Conservation (phyloP, 495 filamentous ascomycete species). For the Apodospora peruviana region DNA sequence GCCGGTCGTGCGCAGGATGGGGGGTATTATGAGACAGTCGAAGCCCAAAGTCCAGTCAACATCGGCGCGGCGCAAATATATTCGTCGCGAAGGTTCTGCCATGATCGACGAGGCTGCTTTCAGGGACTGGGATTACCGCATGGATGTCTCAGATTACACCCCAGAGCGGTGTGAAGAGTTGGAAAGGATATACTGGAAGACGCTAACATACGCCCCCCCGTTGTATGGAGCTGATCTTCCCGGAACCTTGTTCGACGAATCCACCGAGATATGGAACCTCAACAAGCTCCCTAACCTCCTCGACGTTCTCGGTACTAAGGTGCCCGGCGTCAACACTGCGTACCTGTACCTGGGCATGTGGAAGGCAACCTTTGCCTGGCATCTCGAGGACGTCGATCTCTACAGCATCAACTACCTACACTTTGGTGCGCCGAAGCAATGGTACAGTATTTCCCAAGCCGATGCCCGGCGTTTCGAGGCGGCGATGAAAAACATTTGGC, state of each 20-base stretch:
- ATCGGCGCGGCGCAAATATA: conserved; percentile 71
- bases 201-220: conserved; percentile 85
- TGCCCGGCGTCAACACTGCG: conserved; percentile 97
- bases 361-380: conserved; percentile 99
- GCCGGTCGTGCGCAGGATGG: conserved; percentile 36
- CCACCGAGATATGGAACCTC: conserved; percentile 83
- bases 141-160: conserved; percentile 81
- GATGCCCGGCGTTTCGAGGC: conserved; percentile 92
- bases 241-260: conserved; percentile 90
- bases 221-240: conserved; percentile 97
- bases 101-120: conserved; percentile 81
- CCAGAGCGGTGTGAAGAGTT: conserved; percentile 88
- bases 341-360: conserved; percentile 99
- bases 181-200: conserved; percentile 93
- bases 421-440: conserved; percentile 97
- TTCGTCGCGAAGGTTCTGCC: conserved; percentile 65
- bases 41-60: conserved; percentile 48
- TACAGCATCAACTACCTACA: conserved; percentile 99
- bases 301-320: conserved; percentile 89
- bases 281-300: conserved; percentile 89
- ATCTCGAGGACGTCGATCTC: conserved; percentile 95
- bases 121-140: conserved; percentile 80
- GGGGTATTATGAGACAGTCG: conserved; percentile 32
- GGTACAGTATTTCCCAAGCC: conserved; percentile 97
- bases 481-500: conserved; percentile 94